Base-by-base conservation (phyloP, 177 flowering plant genomes). In the Vitis hybrid region DNA sequence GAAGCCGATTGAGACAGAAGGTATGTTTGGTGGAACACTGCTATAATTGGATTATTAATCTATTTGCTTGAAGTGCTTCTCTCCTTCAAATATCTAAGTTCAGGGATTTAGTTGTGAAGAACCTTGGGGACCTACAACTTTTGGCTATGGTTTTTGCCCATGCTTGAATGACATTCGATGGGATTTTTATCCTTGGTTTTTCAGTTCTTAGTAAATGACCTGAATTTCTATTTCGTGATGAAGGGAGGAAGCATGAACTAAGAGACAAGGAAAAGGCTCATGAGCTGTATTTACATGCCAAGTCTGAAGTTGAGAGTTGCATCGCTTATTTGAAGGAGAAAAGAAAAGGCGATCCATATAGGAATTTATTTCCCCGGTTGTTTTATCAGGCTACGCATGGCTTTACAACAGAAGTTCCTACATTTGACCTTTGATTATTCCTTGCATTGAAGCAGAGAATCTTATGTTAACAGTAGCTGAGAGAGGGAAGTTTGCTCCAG, bases 1-100 rank as follows among this genome's bases (percentile, higher is more conserved):
- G 54, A 88, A 86, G 70, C 90, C 97, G 52, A 84, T 91, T 65
- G 86, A 91, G 76, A 89, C 94, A 51, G 68, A 75, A 90, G 97
- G 97, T 88, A 83, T 67, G 69, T 13, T 31, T 19, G 12, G 49
- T 61, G 39, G 63, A 60, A 49, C 9, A 50, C 58, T 18, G 1
- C 49, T 39, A 15, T 11, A 2, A n/a, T 26, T 11, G 8, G 7
- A 31, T 11, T 12, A 14, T 67, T 22, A 1, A 4, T 50, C 15
- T 19, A 22, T 18, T 22, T 22, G 45, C 45, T 39, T 5, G 45
- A 39, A 39, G 45, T 39, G 45, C 7, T 39, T 39, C 45, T 39
- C 45, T 1, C 45, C 45, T 39, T 39, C 45, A 39, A 5, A 39
- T 39, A 39, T 39, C 45, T 39, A 39, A 39, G 45, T 39, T 39